Conservation (phyloP, 2,329 filamentous ascomycete genomes). For the Emmonsiellopsis sp. region DNA sequence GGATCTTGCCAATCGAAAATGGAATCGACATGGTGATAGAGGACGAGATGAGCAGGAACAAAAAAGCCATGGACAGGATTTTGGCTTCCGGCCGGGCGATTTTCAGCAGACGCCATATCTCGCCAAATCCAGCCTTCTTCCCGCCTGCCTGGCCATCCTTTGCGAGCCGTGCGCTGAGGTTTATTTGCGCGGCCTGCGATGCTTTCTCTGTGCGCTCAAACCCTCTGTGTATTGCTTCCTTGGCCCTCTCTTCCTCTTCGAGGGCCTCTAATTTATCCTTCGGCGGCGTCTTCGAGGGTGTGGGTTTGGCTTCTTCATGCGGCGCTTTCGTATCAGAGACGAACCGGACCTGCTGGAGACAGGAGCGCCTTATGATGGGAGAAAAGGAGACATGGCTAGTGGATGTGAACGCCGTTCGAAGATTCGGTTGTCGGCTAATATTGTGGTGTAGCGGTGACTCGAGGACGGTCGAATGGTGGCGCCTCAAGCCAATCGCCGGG, state of each 20-base stretch:
- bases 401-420: slow-evolving; percentile 9
- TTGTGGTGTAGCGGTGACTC: slow-evolving; percentile 5
- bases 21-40: slow-evolving; percentile 92
- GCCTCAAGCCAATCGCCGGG: slow-evolving; percentile 9
- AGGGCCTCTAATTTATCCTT: neutral
- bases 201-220: slow-evolving; percentile 76
- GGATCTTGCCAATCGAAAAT: slow-evolving; percentile 90
- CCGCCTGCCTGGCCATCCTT: slow-evolving; percentile 58
- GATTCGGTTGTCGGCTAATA: slow-evolving; percentile 9
- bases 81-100: slow-evolving; percentile 79
- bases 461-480: slow-evolving; percentile 18
- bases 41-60: slow-evolving; percentile 81
- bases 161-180: slow-evolving; percentile 76
- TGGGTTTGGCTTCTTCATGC: neutral
- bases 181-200: slow-evolving; percentile 76
- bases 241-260: slow-evolving; percentile 24
- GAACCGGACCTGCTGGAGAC: slow-evolving; percentile 16
- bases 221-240: slow-evolving; percentile 46
- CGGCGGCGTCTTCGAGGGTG: neutral
- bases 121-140: slow-evolving; percentile 53
- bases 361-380: slow-evolving; percentile 4
- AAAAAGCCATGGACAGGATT: slow-evolving; percentile 69
- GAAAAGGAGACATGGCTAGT: slow-evolving; percentile 10
- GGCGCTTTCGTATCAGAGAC: slow-evolving; percentile 19
- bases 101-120: slow-evolving; percentile 79